These are phyloP conservation scores for Microbotryomycetes sp. DNA, from an alignment of 1,284 basidiomycete genomes.

Conservation along the genomic window DNA sequence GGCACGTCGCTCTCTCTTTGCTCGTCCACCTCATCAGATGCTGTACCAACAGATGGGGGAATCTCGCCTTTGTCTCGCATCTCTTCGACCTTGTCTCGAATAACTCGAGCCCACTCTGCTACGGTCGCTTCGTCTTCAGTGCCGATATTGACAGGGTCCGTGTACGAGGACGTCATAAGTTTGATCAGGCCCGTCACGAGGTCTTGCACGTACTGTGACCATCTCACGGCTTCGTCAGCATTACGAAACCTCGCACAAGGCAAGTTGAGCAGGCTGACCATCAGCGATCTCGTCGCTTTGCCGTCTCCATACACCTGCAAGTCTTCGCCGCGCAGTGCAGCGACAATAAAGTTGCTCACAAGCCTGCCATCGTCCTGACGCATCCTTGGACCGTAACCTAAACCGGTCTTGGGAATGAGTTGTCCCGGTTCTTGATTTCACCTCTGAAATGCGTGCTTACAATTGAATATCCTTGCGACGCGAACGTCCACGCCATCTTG, in stretches of 20 bases:
- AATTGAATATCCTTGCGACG: slow-evolving; percentile 94
- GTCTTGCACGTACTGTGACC: slow-evolving; percentile 53
- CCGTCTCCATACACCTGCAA: slow-evolving; percentile 89
- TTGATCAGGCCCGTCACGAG: slow-evolving; percentile 45
- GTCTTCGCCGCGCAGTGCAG: slow-evolving; percentile 88
- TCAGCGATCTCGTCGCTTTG: slow-evolving; percentile 87
- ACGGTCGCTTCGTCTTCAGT: slow-evolving; percentile 92
- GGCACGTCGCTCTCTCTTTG: neutral
- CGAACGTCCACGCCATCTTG: slow-evolving; percentile 93
- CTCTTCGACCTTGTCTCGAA: slow-evolving; percentile 35
- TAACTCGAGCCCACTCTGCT: slow-evolving; percentile 40
- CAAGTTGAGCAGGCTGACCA: slow-evolving; percentile 47
- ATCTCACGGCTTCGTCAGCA: no score
- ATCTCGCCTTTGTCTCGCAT: slow-evolving; percentile 49
- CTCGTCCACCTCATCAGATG: slow-evolving; percentile 42
- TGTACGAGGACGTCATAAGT: slow-evolving; percentile 78
- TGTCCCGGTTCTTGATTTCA: slow-evolving; percentile 16
- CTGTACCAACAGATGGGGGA: neutral
- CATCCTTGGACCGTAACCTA: slow-evolving; percentile 50
- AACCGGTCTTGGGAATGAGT: no score
- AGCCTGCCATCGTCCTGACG: slow-evolving; percentile 93
- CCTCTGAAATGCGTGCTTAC: no score
- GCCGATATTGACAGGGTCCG: slow-evolving; percentile 90
- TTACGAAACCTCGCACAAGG: neutral
- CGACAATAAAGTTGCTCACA: slow-evolving; percentile 96